Evolutionary conservation across 177 flowering plant species (phyloP).

Genomic region (Tripterygium wilfordii): DNA sequence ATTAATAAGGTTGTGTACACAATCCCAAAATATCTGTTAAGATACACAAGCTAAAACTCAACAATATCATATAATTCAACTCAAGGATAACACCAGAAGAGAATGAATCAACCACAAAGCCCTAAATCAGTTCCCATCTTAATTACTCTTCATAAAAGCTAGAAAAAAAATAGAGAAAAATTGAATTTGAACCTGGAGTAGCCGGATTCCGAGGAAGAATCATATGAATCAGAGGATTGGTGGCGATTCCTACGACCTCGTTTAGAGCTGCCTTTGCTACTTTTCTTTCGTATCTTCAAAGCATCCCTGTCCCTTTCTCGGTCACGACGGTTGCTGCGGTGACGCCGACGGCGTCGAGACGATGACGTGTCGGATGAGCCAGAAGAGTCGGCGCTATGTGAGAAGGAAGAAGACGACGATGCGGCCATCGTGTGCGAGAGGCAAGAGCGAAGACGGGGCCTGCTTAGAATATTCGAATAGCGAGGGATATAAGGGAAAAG

Average conservation of each 20-base stretch:
- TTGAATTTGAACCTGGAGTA: constrained; percentile 31
- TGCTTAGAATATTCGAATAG: no score
- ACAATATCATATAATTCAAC: constrained; percentile 1
- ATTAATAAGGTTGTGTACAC: no score
- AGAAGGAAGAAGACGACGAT: no score
- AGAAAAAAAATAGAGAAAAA: background rate
- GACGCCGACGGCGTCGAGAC: constrained; percentile 19
- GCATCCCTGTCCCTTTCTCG: constrained; percentile 16
- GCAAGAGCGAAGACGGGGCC: no score
- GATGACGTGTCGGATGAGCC: constrained; percentile 18
- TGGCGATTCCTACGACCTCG: constrained; percentile 20
- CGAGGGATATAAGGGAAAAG: no score
- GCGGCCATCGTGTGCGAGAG: no score
- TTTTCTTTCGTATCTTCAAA: constrained; percentile 30
- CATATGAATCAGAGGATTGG: constrained; percentile 16
- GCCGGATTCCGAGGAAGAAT: constrained; percentile 16
- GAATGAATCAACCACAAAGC: background rate
- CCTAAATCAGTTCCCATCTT: no score
- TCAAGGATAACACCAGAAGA: background rate
- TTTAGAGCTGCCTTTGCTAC: constrained; percentile 15
- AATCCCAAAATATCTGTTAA: no score
- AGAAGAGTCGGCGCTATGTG: no score
- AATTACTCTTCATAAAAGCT: background rate
- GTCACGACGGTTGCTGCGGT: constrained; percentile 15
- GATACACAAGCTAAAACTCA: no score